Evolutionary conservation across 352 stramenopile genomes (phyloP).

Genomic region (Pythium periplocum): DNA sequence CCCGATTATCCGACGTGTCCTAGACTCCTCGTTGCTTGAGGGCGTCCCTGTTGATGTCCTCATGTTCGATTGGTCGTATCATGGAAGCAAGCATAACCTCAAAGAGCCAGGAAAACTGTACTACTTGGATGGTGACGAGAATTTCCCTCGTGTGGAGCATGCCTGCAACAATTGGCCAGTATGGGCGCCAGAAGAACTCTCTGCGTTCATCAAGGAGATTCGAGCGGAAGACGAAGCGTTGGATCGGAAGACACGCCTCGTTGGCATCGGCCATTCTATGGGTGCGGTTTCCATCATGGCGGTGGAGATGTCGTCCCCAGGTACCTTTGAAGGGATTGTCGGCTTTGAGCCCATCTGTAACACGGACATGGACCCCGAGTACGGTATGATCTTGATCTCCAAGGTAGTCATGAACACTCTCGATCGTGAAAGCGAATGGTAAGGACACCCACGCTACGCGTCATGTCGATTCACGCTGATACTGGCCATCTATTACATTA

Average conservation of each 20-base stretch:
- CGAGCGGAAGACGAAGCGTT: neutral
- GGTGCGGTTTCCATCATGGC: conserved; percentile 21
- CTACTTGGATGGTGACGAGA: conserved; percentile 2
- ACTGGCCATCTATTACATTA: too few relatives aligned
- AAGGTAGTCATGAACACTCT: conserved; percentile 4
- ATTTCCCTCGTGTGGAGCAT: conserved; percentile 5
- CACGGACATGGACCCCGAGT: conserved; percentile 3
- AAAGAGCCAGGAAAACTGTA: conserved; percentile 15
- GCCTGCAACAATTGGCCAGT: conserved; percentile 4
- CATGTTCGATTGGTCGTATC: conserved; percentile 30
- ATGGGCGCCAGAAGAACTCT: conserved; percentile 5
- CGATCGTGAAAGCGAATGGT: neutral
- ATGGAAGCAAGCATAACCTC: conserved; percentile 23
- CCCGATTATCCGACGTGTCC: conserved; percentile 26
- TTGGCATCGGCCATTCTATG: conserved; percentile 12
- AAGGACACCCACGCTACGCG: neutral
- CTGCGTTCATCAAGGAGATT: conserved; percentile 9
- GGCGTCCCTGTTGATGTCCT: conserved; percentile 13
- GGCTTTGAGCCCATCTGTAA: conserved; percentile 32
- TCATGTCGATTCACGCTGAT: conserved; percentile 21
- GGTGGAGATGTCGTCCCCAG: conserved; percentile 24
- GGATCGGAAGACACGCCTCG: conserved; percentile 2
- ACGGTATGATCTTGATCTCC: neutral
- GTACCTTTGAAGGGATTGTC: conserved; percentile 23
- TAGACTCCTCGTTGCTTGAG: conserved; percentile 16